A percentile compares a stretch with the other conserved stretches of the same genome.
Conservation (phyloP, 2,329 filamentous ascomycete genomes). For the Cordyceps fumosorosea region DNA sequence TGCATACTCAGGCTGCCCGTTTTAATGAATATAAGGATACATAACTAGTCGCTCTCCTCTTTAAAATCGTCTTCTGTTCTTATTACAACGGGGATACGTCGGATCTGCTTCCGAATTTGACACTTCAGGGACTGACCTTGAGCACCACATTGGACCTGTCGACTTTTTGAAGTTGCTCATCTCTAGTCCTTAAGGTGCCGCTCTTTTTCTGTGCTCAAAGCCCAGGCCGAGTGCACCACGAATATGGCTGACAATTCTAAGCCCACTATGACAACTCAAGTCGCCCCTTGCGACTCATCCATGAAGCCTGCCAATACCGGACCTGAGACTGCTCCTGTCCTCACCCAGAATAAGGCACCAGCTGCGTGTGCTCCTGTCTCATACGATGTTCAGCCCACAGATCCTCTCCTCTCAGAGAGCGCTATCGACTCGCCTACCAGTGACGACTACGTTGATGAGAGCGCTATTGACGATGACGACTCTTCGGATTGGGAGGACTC, state of each 20-base stretch:
- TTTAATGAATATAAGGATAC: not conserved
- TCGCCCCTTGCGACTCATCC: not conserved
- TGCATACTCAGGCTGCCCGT: not conserved
- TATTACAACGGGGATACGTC: not conserved
- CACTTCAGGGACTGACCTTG: conserved; percentile 40
- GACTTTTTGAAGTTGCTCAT: conserved; percentile 91
- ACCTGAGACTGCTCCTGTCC: conserved; percentile 32
- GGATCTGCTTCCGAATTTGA: not conserved
- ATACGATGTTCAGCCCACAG: conserved; percentile 41
- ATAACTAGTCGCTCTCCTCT: not conserved
- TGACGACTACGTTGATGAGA: conserved; percentile 63
- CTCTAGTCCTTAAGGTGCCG: conserved; percentile 58
- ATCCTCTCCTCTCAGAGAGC: conserved; percentile 35
- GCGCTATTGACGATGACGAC: conserved; percentile 69
- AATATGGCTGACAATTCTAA: not conserved
- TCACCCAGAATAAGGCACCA: too few species aligned
- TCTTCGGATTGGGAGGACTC: conserved; percentile 58
- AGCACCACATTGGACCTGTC: conserved; percentile 87
- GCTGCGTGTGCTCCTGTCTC: conserved; percentile 48
- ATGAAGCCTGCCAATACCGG: not conserved
- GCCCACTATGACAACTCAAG: not conserved
- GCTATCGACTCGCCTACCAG: conserved; percentile 54
- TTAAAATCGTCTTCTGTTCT: not conserved
- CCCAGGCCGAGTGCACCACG: not conserved
- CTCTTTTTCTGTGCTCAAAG: not conserved